These are phyloP conservation scores for Ilex asprella DNA, from an alignment of 257 asterid species.

Conservation along the genomic window DNA sequence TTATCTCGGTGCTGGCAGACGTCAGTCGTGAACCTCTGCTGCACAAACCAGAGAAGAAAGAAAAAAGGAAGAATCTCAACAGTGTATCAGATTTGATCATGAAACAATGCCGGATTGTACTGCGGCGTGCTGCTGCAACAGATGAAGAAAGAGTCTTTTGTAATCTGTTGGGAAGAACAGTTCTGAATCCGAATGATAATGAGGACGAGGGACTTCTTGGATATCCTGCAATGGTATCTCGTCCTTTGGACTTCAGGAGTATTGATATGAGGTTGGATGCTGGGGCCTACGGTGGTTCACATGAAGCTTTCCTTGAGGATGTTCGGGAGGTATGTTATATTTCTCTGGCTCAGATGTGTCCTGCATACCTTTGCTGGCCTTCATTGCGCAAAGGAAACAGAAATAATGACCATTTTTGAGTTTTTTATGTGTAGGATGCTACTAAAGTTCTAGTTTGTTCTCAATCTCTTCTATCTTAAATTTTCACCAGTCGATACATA, in stretches of 20 bases:
- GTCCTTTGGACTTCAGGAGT: constrained; percentile 87
- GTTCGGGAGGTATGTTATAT: constrained; percentile 70
- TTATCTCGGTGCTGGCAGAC: constrained; percentile 60
- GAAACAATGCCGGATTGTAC: constrained; percentile 83
- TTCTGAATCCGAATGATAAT: constrained; percentile 57
- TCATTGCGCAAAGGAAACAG: background rate
- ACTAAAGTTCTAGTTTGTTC: too few relatives aligned
- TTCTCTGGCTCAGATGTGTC: background rate
- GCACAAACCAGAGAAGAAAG: constrained; percentile 66
- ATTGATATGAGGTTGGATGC: constrained; percentile 89
- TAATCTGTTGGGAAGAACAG: constrained; percentile 74
- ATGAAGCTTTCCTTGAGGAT: constrained; percentile 84
- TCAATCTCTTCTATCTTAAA: too few relatives aligned
- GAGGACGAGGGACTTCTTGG: constrained; percentile 90
- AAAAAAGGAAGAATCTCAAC: constrained; percentile 41
- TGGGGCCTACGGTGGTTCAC: constrained; percentile 85
- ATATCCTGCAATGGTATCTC: constrained; percentile 85
- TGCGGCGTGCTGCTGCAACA: constrained; percentile 58
- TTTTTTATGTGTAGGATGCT: too few relatives aligned
- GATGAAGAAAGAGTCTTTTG: constrained; percentile 82
- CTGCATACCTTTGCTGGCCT: background rate
- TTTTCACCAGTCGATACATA: too few relatives aligned
- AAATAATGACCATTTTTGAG: too few relatives aligned
- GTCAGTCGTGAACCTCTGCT: constrained; percentile 45
- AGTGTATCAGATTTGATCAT: constrained; percentile 55